These are phyloP conservation scores for Calonectria montana DNA, from an alignment of 2,329 filamentous ascomycete species.

Conservation along the genomic window DNA sequence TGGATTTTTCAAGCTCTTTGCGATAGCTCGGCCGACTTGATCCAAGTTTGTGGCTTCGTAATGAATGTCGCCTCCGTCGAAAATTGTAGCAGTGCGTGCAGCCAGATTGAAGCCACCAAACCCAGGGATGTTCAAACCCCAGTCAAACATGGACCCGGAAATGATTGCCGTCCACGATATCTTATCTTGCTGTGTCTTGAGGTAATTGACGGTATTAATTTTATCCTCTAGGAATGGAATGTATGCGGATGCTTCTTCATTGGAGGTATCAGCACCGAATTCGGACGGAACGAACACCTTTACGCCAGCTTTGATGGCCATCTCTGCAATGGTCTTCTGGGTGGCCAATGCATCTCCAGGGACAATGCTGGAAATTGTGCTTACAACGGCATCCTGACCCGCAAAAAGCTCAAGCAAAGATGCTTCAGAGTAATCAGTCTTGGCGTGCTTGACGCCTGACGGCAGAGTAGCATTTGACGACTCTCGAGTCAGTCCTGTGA, in stretches of 20 bases:
- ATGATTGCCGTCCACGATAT: conserved; percentile 22
- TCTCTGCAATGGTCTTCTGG: neutral
- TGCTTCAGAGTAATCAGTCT: conserved; percentile 5
- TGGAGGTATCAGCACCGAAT: neutral
- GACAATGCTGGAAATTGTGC: neutral
- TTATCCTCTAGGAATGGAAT: conserved; percentile 20
- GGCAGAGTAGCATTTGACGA: neutral
- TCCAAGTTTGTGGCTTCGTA: conserved; percentile 23
- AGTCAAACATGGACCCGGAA: conserved; percentile 20
- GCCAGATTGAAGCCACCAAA: conserved; percentile 3
- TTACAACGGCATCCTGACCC: conserved; percentile 17
- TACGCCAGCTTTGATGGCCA: conserved; percentile 1
- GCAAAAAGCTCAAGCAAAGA: neutral
- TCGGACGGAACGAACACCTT: conserved; percentile 1
- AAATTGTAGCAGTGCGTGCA: conserved; percentile 6
- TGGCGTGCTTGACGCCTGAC: neutral
- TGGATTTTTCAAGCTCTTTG: conserved; percentile 8
- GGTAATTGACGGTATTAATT: conserved; percentile 7
- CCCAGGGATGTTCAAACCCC: conserved; percentile 20
- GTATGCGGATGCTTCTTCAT: neutral
- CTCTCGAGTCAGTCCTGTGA: conserved; percentile 18
- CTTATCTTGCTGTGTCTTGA: conserved; percentile 11
- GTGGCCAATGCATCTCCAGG: neutral
- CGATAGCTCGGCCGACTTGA: conserved; percentile 24
- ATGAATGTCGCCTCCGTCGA: conserved; percentile 14